These are phyloP conservation scores for Podaxis sp. DNA, from an alignment of 768 basidiomycete genomes.

Conservation along the genomic window DNA sequence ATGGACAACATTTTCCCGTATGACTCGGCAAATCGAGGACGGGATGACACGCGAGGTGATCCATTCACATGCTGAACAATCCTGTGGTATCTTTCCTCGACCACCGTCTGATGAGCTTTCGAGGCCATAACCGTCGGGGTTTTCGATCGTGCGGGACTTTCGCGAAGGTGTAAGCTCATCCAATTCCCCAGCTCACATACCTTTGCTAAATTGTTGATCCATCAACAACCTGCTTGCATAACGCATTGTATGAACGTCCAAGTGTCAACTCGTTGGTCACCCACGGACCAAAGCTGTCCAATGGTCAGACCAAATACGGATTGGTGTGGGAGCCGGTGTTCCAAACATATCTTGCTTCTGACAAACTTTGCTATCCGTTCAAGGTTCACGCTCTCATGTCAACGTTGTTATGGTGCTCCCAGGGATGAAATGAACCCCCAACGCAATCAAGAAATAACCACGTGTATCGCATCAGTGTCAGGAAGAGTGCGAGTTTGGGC, in stretches of 20 bases:
- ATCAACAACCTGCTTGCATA: neutral
- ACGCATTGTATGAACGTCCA: neutral
- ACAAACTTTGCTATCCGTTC: neutral
- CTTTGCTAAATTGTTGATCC: neutral
- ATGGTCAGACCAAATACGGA: neutral
- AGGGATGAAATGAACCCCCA: slow-evolving; percentile 6
- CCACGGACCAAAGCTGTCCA: neutral
- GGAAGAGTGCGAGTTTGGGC: neutral
- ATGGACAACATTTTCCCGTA: neutral
- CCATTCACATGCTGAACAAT: neutral
- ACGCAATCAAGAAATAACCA: slow-evolving; percentile 11
- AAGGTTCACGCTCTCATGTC: slow-evolving; percentile 12
- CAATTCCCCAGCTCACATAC: neutral
- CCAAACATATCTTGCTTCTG: neutral
- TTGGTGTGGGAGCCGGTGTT: slow-evolving; percentile 11
- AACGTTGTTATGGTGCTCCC: slow-evolving; percentile 11
- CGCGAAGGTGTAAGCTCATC: neutral
- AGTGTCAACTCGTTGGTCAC: neutral
- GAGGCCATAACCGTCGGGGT: too few relatives aligned
- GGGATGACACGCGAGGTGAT: slow-evolving; percentile 1
- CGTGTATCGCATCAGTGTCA: slow-evolving; percentile 12
- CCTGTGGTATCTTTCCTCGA: neutral
- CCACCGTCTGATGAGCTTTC: neutral
- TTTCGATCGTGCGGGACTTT: too few relatives aligned
- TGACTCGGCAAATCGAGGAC: neutral